These are phyloP conservation scores for Dichotomopilus funicola DNA, from an alignment of 2,329 filamentous ascomycete genomes.

Conservation along the genomic window DNA sequence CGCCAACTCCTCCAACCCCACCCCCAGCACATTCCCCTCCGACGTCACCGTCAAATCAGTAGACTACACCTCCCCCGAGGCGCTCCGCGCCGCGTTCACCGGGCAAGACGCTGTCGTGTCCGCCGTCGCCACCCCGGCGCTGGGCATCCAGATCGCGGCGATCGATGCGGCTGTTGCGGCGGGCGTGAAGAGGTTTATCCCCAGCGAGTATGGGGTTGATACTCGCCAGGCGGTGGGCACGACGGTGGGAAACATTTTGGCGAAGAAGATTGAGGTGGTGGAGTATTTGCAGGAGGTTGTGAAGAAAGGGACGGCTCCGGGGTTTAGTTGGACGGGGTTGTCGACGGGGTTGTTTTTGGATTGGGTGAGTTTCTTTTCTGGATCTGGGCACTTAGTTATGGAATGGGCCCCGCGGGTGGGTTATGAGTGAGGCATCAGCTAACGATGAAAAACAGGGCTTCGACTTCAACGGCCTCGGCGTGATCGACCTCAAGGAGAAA, in stretches of 20 bases:
- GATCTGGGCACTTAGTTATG: no score
- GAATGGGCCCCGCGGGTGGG: no score
- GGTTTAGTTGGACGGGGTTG: constrained; percentile 54
- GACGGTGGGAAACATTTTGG: constrained; percentile 26
- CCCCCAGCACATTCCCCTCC: constrained; percentile 24
- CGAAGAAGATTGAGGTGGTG: constrained; percentile 29
- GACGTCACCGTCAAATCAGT: constrained; percentile 39
- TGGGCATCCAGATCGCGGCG: constrained; percentile 41
- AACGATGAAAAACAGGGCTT: constrained; percentile 32
- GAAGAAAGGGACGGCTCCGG: constrained; percentile 32
- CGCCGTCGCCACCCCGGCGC: constrained; percentile 37
- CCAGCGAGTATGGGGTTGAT: constrained; percentile 44
- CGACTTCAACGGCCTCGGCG: constrained; percentile 42
- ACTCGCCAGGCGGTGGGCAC: constrained; percentile 24
- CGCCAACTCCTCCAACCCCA: constrained; percentile 36
- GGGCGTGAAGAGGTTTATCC: constrained; percentile 52
- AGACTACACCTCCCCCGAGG: constrained; percentile 38
- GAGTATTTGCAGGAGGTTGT: constrained; percentile 47
- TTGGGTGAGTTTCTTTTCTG: constrained; percentile 46
- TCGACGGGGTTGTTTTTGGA: constrained; percentile 57
- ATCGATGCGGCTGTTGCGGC: constrained; percentile 50
- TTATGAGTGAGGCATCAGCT: no score
- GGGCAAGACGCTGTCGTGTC: constrained; percentile 52
- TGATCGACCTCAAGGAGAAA: constrained; percentile 43
- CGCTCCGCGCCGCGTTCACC: constrained; percentile 41